Base-by-base conservation (phyloP, 768 basidiomycete genomes). In the Pulveroboletus sp. region DNA sequence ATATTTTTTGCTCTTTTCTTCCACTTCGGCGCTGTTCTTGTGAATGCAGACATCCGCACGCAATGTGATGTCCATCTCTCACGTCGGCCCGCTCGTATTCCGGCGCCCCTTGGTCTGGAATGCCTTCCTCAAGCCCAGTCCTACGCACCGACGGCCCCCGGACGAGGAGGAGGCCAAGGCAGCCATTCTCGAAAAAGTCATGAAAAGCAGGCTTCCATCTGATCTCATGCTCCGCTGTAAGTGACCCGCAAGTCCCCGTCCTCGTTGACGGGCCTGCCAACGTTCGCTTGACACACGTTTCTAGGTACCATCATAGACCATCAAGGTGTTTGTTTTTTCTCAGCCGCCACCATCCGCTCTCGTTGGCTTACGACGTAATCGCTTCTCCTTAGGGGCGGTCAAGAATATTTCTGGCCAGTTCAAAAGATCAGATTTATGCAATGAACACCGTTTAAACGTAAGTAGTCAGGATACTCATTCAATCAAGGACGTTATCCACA, bases 191-290 rank as follows among this genome's bases (percentile, higher is more conserved):
- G 89, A 91, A 61, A 89, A 86, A 57, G 84, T 88, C 51, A 84
- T 91, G 79, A 89, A 89, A 65, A 86, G 87, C 48, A 80, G 90
- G 45, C 86, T 92, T 60, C 89, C 91, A 20, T 81, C 89, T 29
- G 93, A 95, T 60, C 82, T 94, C 53, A 89, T 90, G 82, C 73
- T 96, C 51, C 82, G 92, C 59, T 95, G 93, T 93, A 64, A 73
- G 89, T 79, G 45, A 36, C 44, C 54, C 47, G 46, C 49, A 22
- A 5, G 32, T 30, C 54, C 43, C 41, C 48, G 45, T 53, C 40
- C 24, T 42, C 24, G 5, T 32, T 31, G 47, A 58, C 19, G n/a
- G n/a, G n/a, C n/a, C 16, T 36, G 60, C 42, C 47, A 41, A 48
- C 45, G 45, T 51, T 54, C 45, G 41, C 47, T 32, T n/a, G 22